Evolutionary conservation across 2,329 filamentous ascomycete species (phyloP).

Genomic region (Aspergillus fischeri): DNA sequence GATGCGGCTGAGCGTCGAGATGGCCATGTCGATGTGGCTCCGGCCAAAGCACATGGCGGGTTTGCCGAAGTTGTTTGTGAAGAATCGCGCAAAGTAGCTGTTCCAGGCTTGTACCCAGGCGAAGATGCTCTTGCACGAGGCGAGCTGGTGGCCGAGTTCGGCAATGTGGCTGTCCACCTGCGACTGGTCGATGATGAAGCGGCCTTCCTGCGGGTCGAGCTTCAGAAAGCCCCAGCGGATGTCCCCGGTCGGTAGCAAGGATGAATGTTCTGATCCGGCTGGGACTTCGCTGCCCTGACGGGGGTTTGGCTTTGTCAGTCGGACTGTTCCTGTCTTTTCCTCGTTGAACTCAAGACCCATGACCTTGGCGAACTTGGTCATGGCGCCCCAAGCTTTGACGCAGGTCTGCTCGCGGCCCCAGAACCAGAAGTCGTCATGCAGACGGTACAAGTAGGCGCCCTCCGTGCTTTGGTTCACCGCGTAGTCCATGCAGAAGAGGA

Average conservation of each 20-base stretch:
- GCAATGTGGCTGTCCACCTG: conserved; percentile 58
- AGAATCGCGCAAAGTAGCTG: conserved; percentile 54
- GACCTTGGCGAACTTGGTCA: conserved; percentile 51
- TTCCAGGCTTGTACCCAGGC: conserved; percentile 60
- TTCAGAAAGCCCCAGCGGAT: conserved; percentile 59
- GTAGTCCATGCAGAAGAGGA: conserved; percentile 64
- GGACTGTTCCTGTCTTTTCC: conserved; percentile 54
- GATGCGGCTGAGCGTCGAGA: conserved; percentile 50
- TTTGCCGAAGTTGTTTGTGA: conserved; percentile 55
- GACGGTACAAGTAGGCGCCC: conserved; percentile 55
- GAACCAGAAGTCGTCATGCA: conserved; percentile 66
- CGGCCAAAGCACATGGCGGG: conserved; percentile 53
- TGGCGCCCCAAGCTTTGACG: conserved; percentile 56
- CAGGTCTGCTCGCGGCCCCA: conserved; percentile 55
- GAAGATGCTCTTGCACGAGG: conserved; percentile 53
- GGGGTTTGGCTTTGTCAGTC: conserved; percentile 24
- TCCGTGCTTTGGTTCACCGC: conserved; percentile 56
- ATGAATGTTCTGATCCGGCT: not conserved
- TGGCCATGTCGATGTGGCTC: conserved; percentile 53
- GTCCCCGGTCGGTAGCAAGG: conserved; percentile 47
- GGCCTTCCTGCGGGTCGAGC: conserved; percentile 50
- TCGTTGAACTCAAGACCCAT: conserved; percentile 58
- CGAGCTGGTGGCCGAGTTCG: conserved; percentile 57
- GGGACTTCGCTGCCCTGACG: conserved; percentile 5
- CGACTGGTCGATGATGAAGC: conserved; percentile 57